Percentiles rank a stretch among this genome's conserved stretches.
Conservation (phyloP, 208 protist species). For the Lotmaria passim region DNA sequence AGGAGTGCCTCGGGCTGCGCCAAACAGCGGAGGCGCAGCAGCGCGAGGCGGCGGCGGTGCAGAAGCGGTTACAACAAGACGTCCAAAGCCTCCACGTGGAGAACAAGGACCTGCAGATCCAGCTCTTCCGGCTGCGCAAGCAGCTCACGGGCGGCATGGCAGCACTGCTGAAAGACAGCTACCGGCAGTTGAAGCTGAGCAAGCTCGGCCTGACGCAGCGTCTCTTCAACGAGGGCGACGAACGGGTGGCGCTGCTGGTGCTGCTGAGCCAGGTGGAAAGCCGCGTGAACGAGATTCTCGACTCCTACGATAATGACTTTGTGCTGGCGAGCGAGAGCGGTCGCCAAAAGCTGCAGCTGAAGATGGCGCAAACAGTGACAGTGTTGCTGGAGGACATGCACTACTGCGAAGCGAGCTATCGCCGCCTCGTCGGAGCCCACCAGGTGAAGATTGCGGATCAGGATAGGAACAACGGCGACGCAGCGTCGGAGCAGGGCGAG, state of each 20-base stretch:
- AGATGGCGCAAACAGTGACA: constrained; percentile 55
- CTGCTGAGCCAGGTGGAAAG: constrained; percentile 85
- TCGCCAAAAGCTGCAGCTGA: constrained; percentile 35
- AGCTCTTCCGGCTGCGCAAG: constrained; percentile 86
- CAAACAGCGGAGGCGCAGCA: constrained; percentile 44
- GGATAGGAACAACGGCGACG: neutral
- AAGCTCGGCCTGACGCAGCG: constrained; percentile 76
- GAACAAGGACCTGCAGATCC: constrained; percentile 89
- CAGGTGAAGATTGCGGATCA: neutral
- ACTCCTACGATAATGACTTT: constrained; percentile 82
- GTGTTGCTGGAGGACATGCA: constrained; percentile 90
- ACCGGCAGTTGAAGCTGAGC: constrained; percentile 72
- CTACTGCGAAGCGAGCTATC: constrained; percentile 74
- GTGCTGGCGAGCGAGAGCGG: constrained; percentile 47
- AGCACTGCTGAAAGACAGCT: constrained; percentile 69
- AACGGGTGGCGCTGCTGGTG: constrained; percentile 75
- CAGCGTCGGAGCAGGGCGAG: neutral
- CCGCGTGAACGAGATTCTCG: constrained; percentile 82
- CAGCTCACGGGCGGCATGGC: constrained; percentile 67
- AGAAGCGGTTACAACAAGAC: constrained; percentile 52
- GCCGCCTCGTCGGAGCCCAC: constrained; percentile 53
- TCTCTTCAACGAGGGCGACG: constrained; percentile 85
- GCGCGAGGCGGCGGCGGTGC: constrained; percentile 23
- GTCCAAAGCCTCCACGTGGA: constrained; percentile 74
- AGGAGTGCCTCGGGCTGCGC: constrained; percentile 51